Evolutionary conservation across 306 rosid genomes (phyloP), one percentile per base, ranked within the genome.

Genomic region (Pueraria montana): DNA sequence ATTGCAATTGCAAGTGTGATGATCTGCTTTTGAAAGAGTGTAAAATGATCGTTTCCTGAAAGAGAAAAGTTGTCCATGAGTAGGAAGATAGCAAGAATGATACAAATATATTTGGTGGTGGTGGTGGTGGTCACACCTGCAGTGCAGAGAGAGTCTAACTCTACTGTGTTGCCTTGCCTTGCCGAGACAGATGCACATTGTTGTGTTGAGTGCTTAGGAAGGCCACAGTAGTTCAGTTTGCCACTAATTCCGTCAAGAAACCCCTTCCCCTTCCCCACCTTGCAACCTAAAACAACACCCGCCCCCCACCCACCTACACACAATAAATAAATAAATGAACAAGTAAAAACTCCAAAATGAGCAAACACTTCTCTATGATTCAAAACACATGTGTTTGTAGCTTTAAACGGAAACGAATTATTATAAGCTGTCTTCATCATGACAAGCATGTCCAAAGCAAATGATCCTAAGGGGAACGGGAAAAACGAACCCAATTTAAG

Each of bases 1-100:
- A 85, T 0, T 0, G 80, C 6, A 10, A n/a, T n/a, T n/a, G n/a
- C n/a, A 30, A 30, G 34, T 52, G 24, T 62, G 26, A 64, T 38
- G 7, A 1, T 46, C 68, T 55, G 80, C 76, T 74, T 84, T 82
- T 61, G 53, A 66, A 84, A 79, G 85, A 78, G 78, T 81, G 84
- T 34, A 78, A 66, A 84, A 86, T 74, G 88, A 82, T 86, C 80
- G 80, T 78, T 30, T 30, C 34, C 34, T 30, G 83, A 80, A 63
- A 66, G 59, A 49, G 52, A 79, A 87, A 55, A 59, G 58, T 52
- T 52, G 64, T 34, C 56, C 50, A 83, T 87, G 91, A 87, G 87
- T 79, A 87, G 74, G 80, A 87, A 87, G 78, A 72, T 84, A 82
- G 90, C 86, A 92, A 82, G 90, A 80, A 30, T 30, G 34, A 74